These are phyloP conservation scores for Lippia alba DNA, from an alignment of 305 asterid species.

Conservation along the genomic window DNA sequence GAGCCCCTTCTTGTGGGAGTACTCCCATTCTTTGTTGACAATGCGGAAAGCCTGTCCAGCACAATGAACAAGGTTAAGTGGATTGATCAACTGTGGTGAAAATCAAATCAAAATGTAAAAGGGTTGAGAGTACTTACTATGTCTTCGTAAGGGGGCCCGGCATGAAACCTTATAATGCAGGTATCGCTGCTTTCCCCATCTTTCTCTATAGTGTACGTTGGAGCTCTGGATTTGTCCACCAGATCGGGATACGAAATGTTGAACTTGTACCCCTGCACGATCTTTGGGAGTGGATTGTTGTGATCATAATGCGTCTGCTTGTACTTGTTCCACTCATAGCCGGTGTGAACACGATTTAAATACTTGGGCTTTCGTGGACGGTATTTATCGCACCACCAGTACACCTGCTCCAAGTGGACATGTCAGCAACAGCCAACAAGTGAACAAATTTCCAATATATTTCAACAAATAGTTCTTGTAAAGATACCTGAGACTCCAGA, in stretches of 20 bases:
- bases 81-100: background rate
- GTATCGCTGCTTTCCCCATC: conserved; percentile 78
- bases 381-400: conserved; percentile 91
- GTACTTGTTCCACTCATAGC: conserved; percentile 86
- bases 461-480: conserved; percentile 1
- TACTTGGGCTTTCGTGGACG: conserved; percentile 86
- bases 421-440: conserved; percentile 12
- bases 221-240: conserved; percentile 73
- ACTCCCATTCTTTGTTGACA: conserved; percentile 88
- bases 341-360: conserved; percentile 83
- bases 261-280: conserved; percentile 84
- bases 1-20: conserved; percentile 81
- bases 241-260: conserved; percentile 80
- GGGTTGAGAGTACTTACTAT: conserved; percentile 54
- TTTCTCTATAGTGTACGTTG: conserved; percentile 64
- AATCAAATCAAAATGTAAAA: conserved; percentile 2
- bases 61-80: conserved; percentile 17
- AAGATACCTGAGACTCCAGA: conserved; percentile 67
- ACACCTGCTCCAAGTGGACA: conserved; percentile 50
- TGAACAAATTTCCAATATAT: conserved; percentile 9
- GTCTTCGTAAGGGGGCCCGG: conserved; percentile 92
- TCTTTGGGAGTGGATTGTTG: conserved; percentile 86
- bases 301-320: conserved; percentile 84
- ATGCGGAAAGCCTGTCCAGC: conserved; percentile 70
- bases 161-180: conserved; percentile 74